Percentiles rank a stretch among this genome's conserved stretches.
These are phyloP conservation scores for Dionaea muscipula DNA, from an alignment of 179 eudicot genomes.

Conservation along the genomic window DNA sequence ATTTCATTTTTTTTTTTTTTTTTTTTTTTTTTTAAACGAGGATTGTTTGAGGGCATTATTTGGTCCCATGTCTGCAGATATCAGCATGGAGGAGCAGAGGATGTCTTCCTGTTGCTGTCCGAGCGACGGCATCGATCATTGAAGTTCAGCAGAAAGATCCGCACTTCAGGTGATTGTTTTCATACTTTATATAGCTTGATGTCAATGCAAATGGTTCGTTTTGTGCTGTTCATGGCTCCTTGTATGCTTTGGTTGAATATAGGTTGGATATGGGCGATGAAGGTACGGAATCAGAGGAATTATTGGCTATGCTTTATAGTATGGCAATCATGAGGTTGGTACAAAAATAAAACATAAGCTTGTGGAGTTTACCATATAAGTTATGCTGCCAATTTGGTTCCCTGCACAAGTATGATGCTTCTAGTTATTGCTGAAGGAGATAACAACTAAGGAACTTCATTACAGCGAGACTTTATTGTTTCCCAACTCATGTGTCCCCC, in stretches of 20 bases:
- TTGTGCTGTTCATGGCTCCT: background rate
- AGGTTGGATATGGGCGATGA: conserved; percentile 28
- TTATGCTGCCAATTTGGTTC: background rate
- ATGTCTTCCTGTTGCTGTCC: conserved; percentile 55
- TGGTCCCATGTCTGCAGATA: conserved; percentile 25
- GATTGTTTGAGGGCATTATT: background rate
- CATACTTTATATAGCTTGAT: background rate
- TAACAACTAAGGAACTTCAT: too few species aligned
- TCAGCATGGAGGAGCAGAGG: conserved; percentile 82
- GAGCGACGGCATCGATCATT: conserved; percentile 61
- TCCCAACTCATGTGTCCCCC: too few species aligned
- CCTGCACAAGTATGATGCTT: too few species aligned
- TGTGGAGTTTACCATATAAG: background rate
- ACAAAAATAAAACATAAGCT: conserved; percentile 12
- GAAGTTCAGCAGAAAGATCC: conserved; percentile 77
- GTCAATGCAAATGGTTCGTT: background rate
- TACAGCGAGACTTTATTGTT: too few species aligned
- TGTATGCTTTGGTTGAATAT: conserved; percentile 8
- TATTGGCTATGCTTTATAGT: conserved; percentile 67
- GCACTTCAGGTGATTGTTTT: conserved; percentile 31
- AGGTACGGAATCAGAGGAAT: conserved; percentile 43
- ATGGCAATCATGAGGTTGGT: conserved; percentile 72
- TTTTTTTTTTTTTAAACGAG: background rate
- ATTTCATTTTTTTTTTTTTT: background rate
- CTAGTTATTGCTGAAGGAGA: too few species aligned